A percentile compares a stretch with the other conserved stretches of the same genome.
phyloP scores from a whole-genome alignment of 2,329 filamentous ascomycete species.

The Xylariaceae sp. region DNA sequence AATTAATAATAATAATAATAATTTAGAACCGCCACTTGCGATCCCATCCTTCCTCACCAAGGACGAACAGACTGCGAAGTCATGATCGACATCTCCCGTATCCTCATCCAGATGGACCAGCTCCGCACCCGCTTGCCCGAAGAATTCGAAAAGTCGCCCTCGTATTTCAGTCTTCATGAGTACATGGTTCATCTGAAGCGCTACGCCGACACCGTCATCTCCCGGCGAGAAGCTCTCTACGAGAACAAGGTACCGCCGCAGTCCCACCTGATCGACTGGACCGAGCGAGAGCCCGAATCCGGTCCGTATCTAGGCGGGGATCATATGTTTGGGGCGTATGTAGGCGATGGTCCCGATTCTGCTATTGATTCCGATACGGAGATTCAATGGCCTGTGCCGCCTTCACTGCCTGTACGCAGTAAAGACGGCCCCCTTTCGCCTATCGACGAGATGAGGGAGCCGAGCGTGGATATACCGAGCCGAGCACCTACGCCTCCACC shows the following conservation, averaged over 20 bases:
- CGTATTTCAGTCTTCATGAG: slow-evolving; percentile 62
- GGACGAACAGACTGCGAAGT: slow-evolving; percentile 24
- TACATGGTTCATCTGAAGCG: slow-evolving; percentile 65
- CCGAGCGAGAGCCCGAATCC: background rate
- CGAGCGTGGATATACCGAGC: slow-evolving; percentile 23
- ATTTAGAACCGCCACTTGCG: slow-evolving; percentile 26
- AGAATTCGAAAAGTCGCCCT: slow-evolving; percentile 58
- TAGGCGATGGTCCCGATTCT: slow-evolving; percentile 37
- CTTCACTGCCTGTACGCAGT: slow-evolving; percentile 14
- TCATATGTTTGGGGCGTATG: slow-evolving; percentile 29
- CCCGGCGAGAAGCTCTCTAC: slow-evolving; percentile 20
- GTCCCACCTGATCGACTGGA: too few species aligned
- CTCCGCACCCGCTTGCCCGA: slow-evolving; percentile 30
- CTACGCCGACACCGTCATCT: slow-evolving; percentile 41
- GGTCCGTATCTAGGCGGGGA: slow-evolving; percentile 28
- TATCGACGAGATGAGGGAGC: slow-evolving; percentile 22
- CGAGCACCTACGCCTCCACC: slow-evolving; percentile 32
- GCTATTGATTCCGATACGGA: slow-evolving; percentile 36
- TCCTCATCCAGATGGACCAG: slow-evolving; percentile 34
- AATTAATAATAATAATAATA: too few species aligned
- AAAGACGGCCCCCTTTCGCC: slow-evolving; percentile 17
- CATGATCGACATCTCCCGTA: slow-evolving; percentile 30
- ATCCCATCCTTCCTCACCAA: slow-evolving; percentile 5
- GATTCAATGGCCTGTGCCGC: slow-evolving; percentile 14
- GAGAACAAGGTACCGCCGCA: slow-evolving; percentile 2